Base-by-base conservation (phyloP, 129 eudicot species). In the Tanacetum coccineum region DNA sequence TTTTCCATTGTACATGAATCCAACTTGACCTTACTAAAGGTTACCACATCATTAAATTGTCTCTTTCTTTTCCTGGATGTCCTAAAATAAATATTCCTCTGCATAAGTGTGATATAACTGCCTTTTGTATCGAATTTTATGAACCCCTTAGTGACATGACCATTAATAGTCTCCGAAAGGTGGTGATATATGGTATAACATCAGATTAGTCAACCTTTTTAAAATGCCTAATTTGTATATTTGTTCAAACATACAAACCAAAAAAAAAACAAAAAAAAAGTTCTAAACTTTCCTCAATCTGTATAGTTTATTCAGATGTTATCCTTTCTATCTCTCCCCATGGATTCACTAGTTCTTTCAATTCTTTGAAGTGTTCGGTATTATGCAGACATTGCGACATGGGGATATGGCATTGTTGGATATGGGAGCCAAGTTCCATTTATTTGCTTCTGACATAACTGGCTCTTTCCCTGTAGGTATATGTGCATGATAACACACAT, bases 351-450 rank as follows among this genome's bases (percentile, higher is more conserved):
- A 54, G 26, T 45, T 40, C 54, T 15, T 22, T 17, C 15, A 51
- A 59, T 57, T 51, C 4, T 30, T 25, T 25, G 65, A 9, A 59
- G 25, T 32, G 3, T 32, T 54, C n/a, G 68, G 19, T 67, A 15
- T 67, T 59, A 20, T 60, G 65, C 83, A 92, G 98, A 88, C 89
- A 26, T 72, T 92, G 50, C 72, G 64, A 40, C 91, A 92, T 82
- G 96, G 96, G 53, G 98, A 92, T 77, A 92, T 88, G 87, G 95
- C 98, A 62, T 70, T 92, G 71, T 76, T 92, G 28, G 98, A 92
- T 67, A 92, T 92, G 98, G 98, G 98, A 83, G 98, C 96, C 42
- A 96, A 92, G 77, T 92, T 81, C 78, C 77, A 80, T 65, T 92
- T 86, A 67, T 92, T 88, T 84, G 98, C 86, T 74, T 92, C 98